A percentile compares a stretch with the other conserved stretches of the same genome.
phyloP scores from a whole-genome alignment of 2,329 filamentous ascomycete genomes.

The Dissoconium aciculare region DNA sequence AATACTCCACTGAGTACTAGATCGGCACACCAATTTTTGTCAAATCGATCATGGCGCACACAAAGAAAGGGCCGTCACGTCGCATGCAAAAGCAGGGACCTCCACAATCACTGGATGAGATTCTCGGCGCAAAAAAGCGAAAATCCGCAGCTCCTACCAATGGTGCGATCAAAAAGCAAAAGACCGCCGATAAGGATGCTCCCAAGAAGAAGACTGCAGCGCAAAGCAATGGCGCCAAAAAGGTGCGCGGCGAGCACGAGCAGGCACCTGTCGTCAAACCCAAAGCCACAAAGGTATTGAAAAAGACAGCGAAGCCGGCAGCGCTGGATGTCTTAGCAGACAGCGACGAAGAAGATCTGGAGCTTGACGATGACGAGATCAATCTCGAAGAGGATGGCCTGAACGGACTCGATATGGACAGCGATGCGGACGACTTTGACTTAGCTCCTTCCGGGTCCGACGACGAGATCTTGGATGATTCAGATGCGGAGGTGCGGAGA shows the following conservation, averaged over 20 bases:
- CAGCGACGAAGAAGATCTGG: slow-evolving; percentile 21
- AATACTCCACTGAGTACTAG: too few species aligned
- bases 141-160: slow-evolving; percentile 52
- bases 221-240: slow-evolving; percentile 25
- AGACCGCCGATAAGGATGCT: slow-evolving; percentile 33
- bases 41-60: background rate
- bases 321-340: slow-evolving; percentile 24
- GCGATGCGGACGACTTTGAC: slow-evolving; percentile 21
- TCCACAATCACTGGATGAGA: slow-evolving; percentile 67
- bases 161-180: slow-evolving; percentile 51
- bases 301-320: slow-evolving; percentile 20
- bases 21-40: too few species aligned
- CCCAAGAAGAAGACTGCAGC: slow-evolving; percentile 24
- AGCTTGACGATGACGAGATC: slow-evolving; percentile 33
- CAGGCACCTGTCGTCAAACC: slow-evolving; percentile 18
- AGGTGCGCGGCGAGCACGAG: slow-evolving; percentile 4
- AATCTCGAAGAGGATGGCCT: slow-evolving; percentile 23
- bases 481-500: slow-evolving; percentile 42
- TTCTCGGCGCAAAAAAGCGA: slow-evolving; percentile 63
- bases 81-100: slow-evolving; percentile 93
- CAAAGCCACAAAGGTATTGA: slow-evolving; percentile 5
- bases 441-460: slow-evolving; percentile 27
- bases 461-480: slow-evolving; percentile 43
- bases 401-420: slow-evolving; percentile 17
- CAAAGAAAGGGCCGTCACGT: slow-evolving; percentile 69